Base-by-base conservation (phyloP, 495 filamentous ascomycete species). In the Penicillium salamii region DNA sequence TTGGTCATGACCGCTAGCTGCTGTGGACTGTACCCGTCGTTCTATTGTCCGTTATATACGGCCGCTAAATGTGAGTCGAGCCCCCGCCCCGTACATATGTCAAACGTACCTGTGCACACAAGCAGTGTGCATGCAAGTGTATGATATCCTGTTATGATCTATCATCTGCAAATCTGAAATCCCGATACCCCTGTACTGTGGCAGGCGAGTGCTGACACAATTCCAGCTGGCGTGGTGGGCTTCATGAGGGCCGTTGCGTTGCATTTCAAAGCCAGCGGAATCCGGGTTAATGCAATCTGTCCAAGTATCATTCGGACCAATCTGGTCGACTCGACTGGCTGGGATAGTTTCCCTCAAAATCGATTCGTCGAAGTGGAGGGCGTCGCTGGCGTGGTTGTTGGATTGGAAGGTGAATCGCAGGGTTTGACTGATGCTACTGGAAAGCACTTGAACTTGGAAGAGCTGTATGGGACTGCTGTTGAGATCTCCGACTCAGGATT, bases 1-100 rank as follows among this genome's bases (percentile, higher is more conserved):
- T 11, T 64, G 24, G 49, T 61, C 13, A 53, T 56, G 47, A 63
- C 61, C 11, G 49, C 54, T 3, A 63, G 61, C 23, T 61, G 52
- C 39, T 42, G 49, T 34, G 55, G 46, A 6, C 36, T 63, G 17
- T 61, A 61, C 31, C 53, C 51, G 14, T 55, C 50, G 6, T 46
- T 32, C n/a, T 48, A 48, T 26, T 46, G 51, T 7, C 57, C 57
- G 5, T 38, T 58, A 17, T 63, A 63, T 24, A 46, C 57, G 1
- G 54, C 47, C 8, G 44, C 54, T 2, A 63, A 63, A 47, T 52
- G 54, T 58, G 11, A 34, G 41, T 51, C 13, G 29, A 32, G 29
- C 12, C 7, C 13, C 19, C 35, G 6, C 14, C 3, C 2, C 20
- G 19, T 39, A 5, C 9, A 3, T 12, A 26, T 26, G 23, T 8